A percentile compares a stretch with the other conserved stretches of the same genome.
Conservation (phyloP, 2,329 filamentous ascomycete genomes). For the Phyllosticta citrichinensis region DNA sequence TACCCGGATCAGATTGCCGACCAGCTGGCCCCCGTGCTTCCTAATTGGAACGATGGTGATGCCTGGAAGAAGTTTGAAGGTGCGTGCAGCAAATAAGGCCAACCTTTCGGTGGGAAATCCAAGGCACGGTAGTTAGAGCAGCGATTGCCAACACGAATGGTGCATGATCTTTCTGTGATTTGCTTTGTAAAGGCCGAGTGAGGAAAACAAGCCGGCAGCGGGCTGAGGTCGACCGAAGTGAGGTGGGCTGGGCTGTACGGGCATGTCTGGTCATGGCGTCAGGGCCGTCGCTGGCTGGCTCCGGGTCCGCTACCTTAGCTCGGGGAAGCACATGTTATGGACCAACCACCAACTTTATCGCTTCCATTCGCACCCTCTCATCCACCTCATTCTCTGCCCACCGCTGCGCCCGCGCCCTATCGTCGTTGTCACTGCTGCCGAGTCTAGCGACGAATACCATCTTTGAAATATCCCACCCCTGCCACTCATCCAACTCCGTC, state of each 20-base stretch:
- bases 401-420: not conserved
- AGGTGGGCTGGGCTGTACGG: too few species aligned
- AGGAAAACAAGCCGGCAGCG: too few species aligned
- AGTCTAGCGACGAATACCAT: not conserved
- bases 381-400: not conserved
- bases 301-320: not conserved
- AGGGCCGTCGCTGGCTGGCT: not conserved
- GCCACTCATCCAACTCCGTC: not conserved
- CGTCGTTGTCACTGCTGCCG: not conserved
- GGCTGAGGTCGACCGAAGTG: too few species aligned
- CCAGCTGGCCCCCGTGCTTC: slow-evolving; percentile 42
- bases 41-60: slow-evolving; percentile 39
- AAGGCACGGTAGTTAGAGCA: not conserved
- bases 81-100: not conserved
- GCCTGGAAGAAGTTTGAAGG: slow-evolving; percentile 19
- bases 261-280: not conserved
- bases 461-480: not conserved
- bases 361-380: not conserved
- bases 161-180: not conserved
- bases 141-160: not conserved
- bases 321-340: not conserved
- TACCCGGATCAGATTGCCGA: slow-evolving; percentile 48
- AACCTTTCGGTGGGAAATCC: not conserved
- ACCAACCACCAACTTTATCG: not conserved
- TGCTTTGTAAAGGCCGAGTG: too few species aligned